Evolutionary conservation across 805 yeast genomes (phyloP).

Genomic region (Dipodascus albidus): DNA sequence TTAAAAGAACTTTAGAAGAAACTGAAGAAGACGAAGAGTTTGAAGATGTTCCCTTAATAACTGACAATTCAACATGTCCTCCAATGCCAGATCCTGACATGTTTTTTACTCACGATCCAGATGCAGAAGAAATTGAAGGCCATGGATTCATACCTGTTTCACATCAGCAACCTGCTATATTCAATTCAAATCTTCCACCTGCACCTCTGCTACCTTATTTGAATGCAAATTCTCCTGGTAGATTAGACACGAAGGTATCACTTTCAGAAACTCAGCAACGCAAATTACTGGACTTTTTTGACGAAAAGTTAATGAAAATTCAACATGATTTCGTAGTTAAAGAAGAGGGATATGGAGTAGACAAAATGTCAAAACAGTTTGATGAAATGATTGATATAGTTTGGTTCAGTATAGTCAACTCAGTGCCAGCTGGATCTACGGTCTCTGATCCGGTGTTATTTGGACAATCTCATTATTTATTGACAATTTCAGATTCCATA

Average conservation of each 20-base stretch:
- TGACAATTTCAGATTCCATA: conserved; percentile 55
- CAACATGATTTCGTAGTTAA: conserved; percentile 17
- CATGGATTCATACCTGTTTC: neutral
- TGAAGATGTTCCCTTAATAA: neutral
- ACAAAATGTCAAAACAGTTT: conserved; percentile 29
- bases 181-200: neutral
- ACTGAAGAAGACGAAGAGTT: neutral
- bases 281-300: conserved; percentile 15
- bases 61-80: neutral
- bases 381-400: conserved; percentile 40
- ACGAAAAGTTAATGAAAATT: conserved; percentile 14
- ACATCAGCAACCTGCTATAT: neutral
- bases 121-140: neutral
- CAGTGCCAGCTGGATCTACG: neutral
- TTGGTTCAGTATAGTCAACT: conserved; percentile 14
- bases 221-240: neutral
- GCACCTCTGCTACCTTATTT: neutral
- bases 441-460: conserved; percentile 36
- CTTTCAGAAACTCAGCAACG: conserved; percentile 12
- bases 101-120: neutral
- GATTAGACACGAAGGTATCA: neutral
- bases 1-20: neutral
- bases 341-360: conserved; percentile 12
- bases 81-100: neutral
- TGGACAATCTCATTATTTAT: conserved; percentile 53